These are phyloP conservation scores for Alternaria dauci DNA, from an alignment of 2,329 filamentous ascomycete species.

Conservation along the genomic window DNA sequence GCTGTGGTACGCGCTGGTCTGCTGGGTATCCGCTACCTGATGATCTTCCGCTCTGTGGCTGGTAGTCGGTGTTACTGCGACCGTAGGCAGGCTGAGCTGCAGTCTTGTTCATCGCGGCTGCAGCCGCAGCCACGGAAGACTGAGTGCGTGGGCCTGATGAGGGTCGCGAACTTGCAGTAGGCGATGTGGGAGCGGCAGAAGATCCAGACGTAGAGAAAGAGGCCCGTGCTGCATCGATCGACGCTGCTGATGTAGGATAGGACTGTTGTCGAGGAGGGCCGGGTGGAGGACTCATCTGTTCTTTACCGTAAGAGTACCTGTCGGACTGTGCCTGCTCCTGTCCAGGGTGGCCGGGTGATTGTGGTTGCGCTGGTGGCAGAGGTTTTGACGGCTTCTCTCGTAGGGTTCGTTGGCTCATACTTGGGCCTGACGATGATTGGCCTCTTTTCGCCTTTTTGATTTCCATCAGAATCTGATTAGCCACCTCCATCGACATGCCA, in stretches of 20 bases:
- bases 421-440: constrained; percentile 62
- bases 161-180: constrained; percentile 57
- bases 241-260: constrained; percentile 52
- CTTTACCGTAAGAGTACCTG: constrained; percentile 60
- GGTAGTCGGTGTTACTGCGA: constrained; percentile 56
- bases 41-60: constrained; percentile 39
- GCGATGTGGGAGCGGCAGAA: constrained; percentile 55
- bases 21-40: constrained; percentile 49
- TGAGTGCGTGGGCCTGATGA: constrained; percentile 59
- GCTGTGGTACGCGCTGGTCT: constrained; percentile 52
- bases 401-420: constrained; percentile 55
- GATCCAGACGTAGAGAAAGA: constrained; percentile 52
- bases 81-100: constrained; percentile 55
- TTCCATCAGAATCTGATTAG: constrained; percentile 90
- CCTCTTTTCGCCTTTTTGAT: constrained; percentile 81
- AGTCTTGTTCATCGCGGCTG: constrained; percentile 56
- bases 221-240: constrained; percentile 58
- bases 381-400: constrained; percentile 55
- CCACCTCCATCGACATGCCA: constrained; percentile 98
- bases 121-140: constrained; percentile 57
- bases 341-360: constrained; percentile 42
- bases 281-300: constrained; percentile 50
- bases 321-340: constrained; percentile 54
- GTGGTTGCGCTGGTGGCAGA: constrained; percentile 50
- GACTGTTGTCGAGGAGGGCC: constrained; percentile 51